phyloP scores from a whole-genome alignment of 129 eudicot species.

The Centella asiatica region DNA sequence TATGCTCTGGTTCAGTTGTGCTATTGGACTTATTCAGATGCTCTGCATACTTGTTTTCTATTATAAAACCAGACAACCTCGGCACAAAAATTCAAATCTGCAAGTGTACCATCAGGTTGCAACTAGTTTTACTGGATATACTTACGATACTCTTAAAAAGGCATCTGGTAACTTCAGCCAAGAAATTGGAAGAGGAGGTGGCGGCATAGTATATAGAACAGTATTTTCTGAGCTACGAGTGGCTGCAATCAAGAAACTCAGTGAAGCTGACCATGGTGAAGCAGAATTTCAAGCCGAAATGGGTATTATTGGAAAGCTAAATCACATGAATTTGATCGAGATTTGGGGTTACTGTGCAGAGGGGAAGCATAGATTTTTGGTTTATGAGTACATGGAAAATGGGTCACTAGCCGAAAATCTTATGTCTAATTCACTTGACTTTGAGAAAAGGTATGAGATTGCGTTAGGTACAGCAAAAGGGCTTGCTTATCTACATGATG shows the following conservation, averaged over 20 bases:
- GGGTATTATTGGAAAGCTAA: slow-evolving; percentile 20
- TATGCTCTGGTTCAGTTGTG: slow-evolving; percentile 26
- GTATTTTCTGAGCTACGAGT: not conserved
- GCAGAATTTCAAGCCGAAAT: slow-evolving; percentile 22
- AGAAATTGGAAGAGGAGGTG: slow-evolving; percentile 14
- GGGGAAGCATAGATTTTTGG: slow-evolving; percentile 25
- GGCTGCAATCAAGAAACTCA: slow-evolving; percentile 9
- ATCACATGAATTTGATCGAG: slow-evolving; percentile 30
- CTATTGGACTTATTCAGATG: slow-evolving; percentile 34
- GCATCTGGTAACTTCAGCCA: slow-evolving; percentile 2
- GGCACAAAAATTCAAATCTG: not conserved
- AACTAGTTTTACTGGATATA: slow-evolving; percentile 10
- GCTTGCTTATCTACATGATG: slow-evolving; percentile 31
- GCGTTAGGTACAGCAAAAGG: slow-evolving; percentile 26
- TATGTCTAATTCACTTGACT: slow-evolving; percentile 9
- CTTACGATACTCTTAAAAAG: slow-evolving; percentile 1
- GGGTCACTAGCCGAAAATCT: slow-evolving; percentile 28
- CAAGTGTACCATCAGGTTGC: slow-evolving; percentile 30
- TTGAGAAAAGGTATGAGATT: slow-evolving; percentile 10
- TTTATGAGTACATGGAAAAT: slow-evolving; percentile 30
- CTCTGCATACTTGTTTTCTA: slow-evolving; percentile 19
- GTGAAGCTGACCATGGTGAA: slow-evolving; percentile 14
- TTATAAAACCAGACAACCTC: slow-evolving; percentile 11
- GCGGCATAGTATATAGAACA: slow-evolving; percentile 5
- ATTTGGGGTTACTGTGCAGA: slow-evolving; percentile 28